These are phyloP conservation scores for Peltaster fructicola DNA, from an alignment of 2,329 filamentous ascomycete genomes.

Conservation along the genomic window DNA sequence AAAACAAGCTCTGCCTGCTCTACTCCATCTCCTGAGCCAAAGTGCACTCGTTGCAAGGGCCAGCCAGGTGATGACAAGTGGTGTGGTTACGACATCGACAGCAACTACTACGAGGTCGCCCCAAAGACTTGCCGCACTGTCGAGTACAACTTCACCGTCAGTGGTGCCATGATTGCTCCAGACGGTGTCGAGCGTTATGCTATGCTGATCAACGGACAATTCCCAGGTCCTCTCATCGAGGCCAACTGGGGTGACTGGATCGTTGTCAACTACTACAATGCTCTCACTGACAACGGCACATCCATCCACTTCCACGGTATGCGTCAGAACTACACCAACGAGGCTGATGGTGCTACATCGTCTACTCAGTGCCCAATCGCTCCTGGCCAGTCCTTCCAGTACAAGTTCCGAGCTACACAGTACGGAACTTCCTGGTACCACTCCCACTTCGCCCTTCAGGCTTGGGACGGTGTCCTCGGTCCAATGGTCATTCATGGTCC, in stretches of 20 bases:
- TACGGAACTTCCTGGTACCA: constrained; percentile 25
- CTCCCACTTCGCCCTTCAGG: constrained; percentile 24
- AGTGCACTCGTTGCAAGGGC: constrained; percentile 15
- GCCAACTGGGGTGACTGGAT: constrained; percentile 25
- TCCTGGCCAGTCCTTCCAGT: constrained; percentile 32
- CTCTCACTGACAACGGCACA: constrained; percentile 28
- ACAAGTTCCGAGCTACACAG: constrained; percentile 21
- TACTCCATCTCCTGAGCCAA: constrained; percentile 2
- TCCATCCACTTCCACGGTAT: constrained; percentile 36
- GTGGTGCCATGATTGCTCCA: constrained; percentile 25
- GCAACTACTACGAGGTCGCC: constrained; percentile 19
- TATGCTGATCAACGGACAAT: constrained; percentile 28
- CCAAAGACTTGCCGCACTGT: constrained; percentile 22
- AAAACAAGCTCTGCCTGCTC: constrained; percentile 1
- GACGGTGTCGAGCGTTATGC: constrained; percentile 27
- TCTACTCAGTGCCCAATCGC: constrained; percentile 50
- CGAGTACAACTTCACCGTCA: constrained; percentile 28
- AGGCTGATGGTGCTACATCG: constrained; percentile 31
- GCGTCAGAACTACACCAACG: constrained; percentile 34
- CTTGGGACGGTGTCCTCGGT: constrained; percentile 23
- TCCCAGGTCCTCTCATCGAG: constrained; percentile 29
- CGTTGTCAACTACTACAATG: constrained; percentile 15
- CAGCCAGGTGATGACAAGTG: constrained; percentile 13
- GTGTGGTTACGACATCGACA: constrained; percentile 20
- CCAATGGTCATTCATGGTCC: constrained; percentile 24